phyloP scores from a whole-genome alignment of 2,329 filamentous ascomycete species.

The Sarocladium kiliense region DNA sequence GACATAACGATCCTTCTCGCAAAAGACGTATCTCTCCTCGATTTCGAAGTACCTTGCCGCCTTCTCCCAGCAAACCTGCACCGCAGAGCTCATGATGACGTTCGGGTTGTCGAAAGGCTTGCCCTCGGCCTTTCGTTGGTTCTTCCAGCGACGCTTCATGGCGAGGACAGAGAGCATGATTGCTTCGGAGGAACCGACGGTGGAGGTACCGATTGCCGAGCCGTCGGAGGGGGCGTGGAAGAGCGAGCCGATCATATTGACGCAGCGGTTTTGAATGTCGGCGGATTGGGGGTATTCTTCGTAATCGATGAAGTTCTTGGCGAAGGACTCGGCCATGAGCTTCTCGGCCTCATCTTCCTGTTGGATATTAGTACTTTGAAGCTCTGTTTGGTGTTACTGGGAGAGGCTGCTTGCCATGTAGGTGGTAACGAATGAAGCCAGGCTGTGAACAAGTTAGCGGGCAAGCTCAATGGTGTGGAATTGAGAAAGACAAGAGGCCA shows the following conservation, averaged over 20 bases:
- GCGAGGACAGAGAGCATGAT: conserved; percentile 80
- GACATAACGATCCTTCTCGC: conserved; percentile 55
- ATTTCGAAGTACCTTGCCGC: conserved; percentile 85
- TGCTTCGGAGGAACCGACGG: conserved; percentile 83
- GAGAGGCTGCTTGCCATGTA: conserved; percentile 66
- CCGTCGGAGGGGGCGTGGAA: conserved; percentile 69
- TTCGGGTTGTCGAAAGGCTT: conserved; percentile 80
- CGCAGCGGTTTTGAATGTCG: conserved; percentile 87
- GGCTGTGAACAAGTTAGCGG: conserved; percentile 37
- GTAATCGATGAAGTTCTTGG: conserved; percentile 94
- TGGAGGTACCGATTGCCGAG: conserved; percentile 78
- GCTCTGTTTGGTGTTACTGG: background rate
- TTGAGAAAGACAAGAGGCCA: conserved; percentile 17
- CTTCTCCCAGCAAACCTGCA: conserved; percentile 98
- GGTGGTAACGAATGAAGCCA: conserved; percentile 91
- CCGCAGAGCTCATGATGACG: conserved; percentile 91
- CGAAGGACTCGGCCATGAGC: conserved; percentile 87
- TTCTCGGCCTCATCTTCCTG: conserved; percentile 93
- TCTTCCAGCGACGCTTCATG: conserved; percentile 95
- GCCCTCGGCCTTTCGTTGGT: conserved; percentile 75
- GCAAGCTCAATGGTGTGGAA: background rate
- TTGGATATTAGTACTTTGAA: background rate
- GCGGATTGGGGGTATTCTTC: conserved; percentile 78
- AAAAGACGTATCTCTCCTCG: conserved; percentile 77
- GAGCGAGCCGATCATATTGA: conserved; percentile 83